Conservation (phyloP, 441 rosid species). For the Populus hybrid region DNA sequence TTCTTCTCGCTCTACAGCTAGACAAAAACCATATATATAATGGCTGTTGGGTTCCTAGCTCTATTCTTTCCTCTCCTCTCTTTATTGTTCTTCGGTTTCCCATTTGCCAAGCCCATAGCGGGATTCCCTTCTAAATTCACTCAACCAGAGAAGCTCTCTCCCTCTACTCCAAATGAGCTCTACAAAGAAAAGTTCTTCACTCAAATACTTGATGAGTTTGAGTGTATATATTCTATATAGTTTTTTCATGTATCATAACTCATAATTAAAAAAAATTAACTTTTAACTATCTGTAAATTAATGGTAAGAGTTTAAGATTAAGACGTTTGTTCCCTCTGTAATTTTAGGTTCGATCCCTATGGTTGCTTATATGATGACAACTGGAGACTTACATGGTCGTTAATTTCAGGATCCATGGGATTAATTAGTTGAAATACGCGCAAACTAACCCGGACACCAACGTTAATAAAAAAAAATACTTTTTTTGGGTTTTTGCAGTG, state of each 20-base stretch:
- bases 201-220: slow-evolving; percentile 61
- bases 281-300: too few species aligned
- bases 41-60: slow-evolving; percentile 8
- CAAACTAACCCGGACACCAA: too few species aligned
- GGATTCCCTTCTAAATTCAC: slow-evolving; percentile 33
- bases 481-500: slow-evolving; percentile 30
- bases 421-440: too few species aligned
- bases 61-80: slow-evolving; percentile 13
- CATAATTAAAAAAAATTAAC: slow-evolving; percentile 2
- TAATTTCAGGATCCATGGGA: too few species aligned
- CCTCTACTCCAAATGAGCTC: slow-evolving; percentile 14
- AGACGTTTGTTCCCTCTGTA: too few species aligned
- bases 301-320: too few species aligned
- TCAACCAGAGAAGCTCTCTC: slow-evolving; percentile 25
- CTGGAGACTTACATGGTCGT: too few species aligned
- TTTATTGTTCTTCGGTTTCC: slow-evolving; percentile 7
- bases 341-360: too few species aligned
- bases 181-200: slow-evolving; percentile 47
- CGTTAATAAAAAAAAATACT: not conserved
- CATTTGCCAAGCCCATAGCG: slow-evolving; percentile 22
- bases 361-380: too few species aligned
- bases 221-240: too few species aligned
- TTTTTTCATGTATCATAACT: slow-evolving; percentile 8
- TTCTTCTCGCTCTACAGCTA: too few species aligned
- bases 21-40: not conserved